These are phyloP conservation scores for Pinus tabuliformis DNA, from an alignment of 75 land plant genomes.

Conservation along the genomic window DNA sequence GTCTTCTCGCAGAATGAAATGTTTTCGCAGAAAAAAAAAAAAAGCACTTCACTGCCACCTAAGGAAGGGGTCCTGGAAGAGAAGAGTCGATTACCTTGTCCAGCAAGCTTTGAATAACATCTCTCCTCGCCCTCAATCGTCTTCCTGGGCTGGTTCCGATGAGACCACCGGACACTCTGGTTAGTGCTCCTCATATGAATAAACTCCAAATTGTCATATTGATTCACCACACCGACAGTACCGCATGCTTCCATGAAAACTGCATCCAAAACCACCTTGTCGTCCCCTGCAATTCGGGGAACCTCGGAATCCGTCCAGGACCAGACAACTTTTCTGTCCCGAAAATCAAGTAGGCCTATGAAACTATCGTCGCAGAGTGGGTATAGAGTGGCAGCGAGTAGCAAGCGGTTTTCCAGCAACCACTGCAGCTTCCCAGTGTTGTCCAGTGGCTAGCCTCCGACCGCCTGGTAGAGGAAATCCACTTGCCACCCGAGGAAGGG, in stretches of 20 bases:
- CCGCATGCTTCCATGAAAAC: conserved; percentile 70
- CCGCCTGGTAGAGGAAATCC: conserved; percentile 56
- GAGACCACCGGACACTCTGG: conserved; percentile 70
- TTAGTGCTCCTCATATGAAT: conserved; percentile 48
- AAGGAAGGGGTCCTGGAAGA: conserved; percentile 72
- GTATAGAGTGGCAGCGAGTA: conserved; percentile 75
- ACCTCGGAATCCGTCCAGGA: conserved; percentile 81
- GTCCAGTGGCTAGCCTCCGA: conserved; percentile 53
- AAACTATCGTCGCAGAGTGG: conserved; percentile 82
- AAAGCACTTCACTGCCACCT: no score
- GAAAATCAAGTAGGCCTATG: conserved; percentile 74
- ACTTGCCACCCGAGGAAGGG: conserved; percentile 52
- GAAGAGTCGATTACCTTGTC: conserved; percentile 68
- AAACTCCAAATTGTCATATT: conserved; percentile 83
- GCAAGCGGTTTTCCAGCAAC: conserved; percentile 48
- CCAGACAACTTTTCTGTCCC: conserved; percentile 74
- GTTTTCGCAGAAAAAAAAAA: no score
- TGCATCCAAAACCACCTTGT: conserved; percentile 76
- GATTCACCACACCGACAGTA: conserved; percentile 83
- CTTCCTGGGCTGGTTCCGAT: conserved; percentile 54
- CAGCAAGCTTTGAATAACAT: conserved; percentile 81
- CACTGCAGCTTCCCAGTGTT: conserved; percentile 90
- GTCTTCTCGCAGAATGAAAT: no score
- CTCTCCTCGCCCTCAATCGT: conserved; percentile 63
- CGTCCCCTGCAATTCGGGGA: conserved; percentile 19